Base-by-base conservation (phyloP, 495 filamentous ascomycete species). In the Eremomyces bilateralis region DNA sequence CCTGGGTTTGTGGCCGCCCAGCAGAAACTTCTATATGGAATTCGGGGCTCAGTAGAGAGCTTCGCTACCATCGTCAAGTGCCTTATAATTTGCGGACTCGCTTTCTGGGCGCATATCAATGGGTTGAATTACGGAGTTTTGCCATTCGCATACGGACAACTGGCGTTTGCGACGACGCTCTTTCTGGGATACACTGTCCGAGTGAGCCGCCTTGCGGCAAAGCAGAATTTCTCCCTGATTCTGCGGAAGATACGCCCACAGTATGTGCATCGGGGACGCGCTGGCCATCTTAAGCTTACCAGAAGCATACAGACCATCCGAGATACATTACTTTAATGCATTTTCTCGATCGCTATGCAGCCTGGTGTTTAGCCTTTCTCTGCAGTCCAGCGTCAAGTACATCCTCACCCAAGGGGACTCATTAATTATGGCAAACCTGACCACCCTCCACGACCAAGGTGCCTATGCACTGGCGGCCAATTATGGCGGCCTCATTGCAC, bases 381-480 rank as follows among this genome's bases (percentile, higher is more conserved):
- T 81, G n/a, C 88, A 99, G 53, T 79, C 75, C 16, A 48, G 74
- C 11, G 61, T 94, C 22, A 99, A 99, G 48, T 82, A 94, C 53
- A 39, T 95, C 36, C 69, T 95, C 17, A 95, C 90, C 0, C 81
- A 92, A 54, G 88, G 84, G 20, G 88, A 99, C 61, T 75, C 80
- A 6, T 67, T 94, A 47, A 67, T 95, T 20, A 75, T 99, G 21
- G 66, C 76, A 19, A 54, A 68, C 32, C 58, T 95, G 37, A 71
- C 81, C 17, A 68, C 73, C 1, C 63, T 81, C 3, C 59, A 65
- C 24, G 76, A 81, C 8, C 85, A 95, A 56, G 88, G 88, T n/a
- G 72, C 80, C 13, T 99, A 95, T 53, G 77, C 82, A 0, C 62
- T 99, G 2, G 88, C 85, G 20, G 73, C 78, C 33, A 94, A 94